phyloP scores from a whole-genome alignment of 2,329 filamentous ascomycete genomes.

The Penicillium sp. region DNA sequence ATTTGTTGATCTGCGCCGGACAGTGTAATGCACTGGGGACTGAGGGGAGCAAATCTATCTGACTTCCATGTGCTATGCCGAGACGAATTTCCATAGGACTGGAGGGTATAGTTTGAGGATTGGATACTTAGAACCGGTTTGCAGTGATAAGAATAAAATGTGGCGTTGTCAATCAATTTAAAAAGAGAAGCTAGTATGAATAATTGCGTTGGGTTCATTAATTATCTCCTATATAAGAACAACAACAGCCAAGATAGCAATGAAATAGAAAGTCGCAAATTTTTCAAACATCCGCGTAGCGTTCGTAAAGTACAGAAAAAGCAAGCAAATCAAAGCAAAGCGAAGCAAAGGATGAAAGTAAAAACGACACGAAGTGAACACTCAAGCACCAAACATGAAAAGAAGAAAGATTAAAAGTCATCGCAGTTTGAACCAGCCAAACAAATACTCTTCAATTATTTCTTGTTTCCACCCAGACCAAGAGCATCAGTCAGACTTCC shows the following conservation, averaged over 20 bases:
- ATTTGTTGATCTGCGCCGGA: conserved; percentile 7
- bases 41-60: background rate
- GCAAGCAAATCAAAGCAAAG: background rate
- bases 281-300: conserved; percentile 1
- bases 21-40: too few relatives aligned
- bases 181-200: background rate
- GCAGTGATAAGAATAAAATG: background rate
- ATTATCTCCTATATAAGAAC: conserved; percentile 1
- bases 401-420: background rate
- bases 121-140: background rate
- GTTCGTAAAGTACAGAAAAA: background rate
- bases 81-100: too few relatives aligned
- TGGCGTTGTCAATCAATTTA: background rate
- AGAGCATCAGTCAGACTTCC: conserved; percentile 47
- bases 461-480: conserved; percentile 48
- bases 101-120: too few relatives aligned
- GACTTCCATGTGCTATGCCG: background rate
- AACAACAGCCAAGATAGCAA: background rate
- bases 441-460: background rate
- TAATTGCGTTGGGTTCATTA: background rate
- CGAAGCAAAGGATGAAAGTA: background rate
- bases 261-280: background rate
- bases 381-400: background rate
- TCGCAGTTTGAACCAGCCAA: background rate
- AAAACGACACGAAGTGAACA: background rate